phyloP scores from a whole-genome alignment of 2,329 filamentous ascomycete genomes.

The Colletotrichum theobromicola region DNA sequence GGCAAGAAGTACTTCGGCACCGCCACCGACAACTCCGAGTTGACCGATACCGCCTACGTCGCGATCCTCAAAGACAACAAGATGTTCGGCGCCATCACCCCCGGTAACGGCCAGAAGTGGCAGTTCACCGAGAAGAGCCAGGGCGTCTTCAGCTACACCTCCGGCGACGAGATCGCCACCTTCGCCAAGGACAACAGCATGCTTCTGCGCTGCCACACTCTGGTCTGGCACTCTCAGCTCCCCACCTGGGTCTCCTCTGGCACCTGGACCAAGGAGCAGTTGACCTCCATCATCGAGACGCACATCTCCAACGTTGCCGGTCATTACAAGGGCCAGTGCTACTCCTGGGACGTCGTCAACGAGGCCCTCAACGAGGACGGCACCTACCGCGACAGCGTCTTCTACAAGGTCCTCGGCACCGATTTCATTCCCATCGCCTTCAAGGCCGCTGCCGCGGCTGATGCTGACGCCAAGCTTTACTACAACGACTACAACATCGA shows the following conservation, averaged over 20 bases:
- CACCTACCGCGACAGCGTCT: slow-evolving; percentile 41
- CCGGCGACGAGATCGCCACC: slow-evolving; percentile 62
- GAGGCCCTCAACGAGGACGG: slow-evolving; percentile 51
- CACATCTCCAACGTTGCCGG: slow-evolving; percentile 52
- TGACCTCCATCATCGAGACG: slow-evolving; percentile 47
- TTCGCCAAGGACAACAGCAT: slow-evolving; percentile 17
- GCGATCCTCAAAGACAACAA: slow-evolving; percentile 60
- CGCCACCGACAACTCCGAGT: slow-evolving; percentile 62
- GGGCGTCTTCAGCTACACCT: slow-evolving; percentile 61
- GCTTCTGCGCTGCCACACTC: slow-evolving; percentile 56
- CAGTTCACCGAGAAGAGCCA: slow-evolving; percentile 63
- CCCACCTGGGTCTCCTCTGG: slow-evolving; percentile 47
- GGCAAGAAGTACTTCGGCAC: slow-evolving; percentile 64
- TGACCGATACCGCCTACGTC: slow-evolving; percentile 58
- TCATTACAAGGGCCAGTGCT: slow-evolving; percentile 51
- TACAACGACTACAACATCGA: slow-evolving; percentile 55
- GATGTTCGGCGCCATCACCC: slow-evolving; percentile 69
- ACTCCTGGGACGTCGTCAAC: slow-evolving; percentile 59
- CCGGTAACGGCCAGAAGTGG: slow-evolving; percentile 70
- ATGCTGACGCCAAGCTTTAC: slow-evolving; percentile 45
- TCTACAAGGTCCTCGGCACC: slow-evolving; percentile 47
- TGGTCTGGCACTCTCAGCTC: slow-evolving; percentile 46
- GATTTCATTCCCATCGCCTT: slow-evolving; percentile 52
- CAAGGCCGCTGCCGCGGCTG: slow-evolving; percentile 44
- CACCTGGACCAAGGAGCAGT: slow-evolving; percentile 41